Base-by-base conservation (phyloP, 371 early-diverging fungal genomes). In the Mycotypha africana region DNA sequence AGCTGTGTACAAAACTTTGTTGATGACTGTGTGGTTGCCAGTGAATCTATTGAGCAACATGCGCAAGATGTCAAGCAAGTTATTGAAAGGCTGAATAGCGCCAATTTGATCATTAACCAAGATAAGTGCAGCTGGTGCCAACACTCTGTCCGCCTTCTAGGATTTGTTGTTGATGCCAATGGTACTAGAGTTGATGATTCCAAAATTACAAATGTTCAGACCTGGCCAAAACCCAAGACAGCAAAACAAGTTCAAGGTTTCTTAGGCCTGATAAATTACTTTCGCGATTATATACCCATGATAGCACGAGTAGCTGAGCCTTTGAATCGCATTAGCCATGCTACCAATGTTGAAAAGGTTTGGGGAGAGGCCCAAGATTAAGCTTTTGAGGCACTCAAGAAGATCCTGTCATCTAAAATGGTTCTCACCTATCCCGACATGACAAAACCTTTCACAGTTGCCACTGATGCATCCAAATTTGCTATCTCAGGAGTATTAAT, bases 401-500 rank as follows among this genome's bases (percentile, higher is more conserved):
- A 45, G n/a, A 25, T 25, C 2, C 20, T 49, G 4, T 15, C 20
- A 1, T 8, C 14, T 14, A 24, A 49, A 12, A 36, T 28, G 33
- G 38, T 47, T 1, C 17, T 47, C 2, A 14, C 36, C 19, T 26
- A 20, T 26, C 53, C 60, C 2, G 62, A 73, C 21, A 52, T 56
- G 17, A 43, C 21, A 2, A 1, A 19, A 1, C 47, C 47, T 0
- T 59, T 74, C 15, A 51, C 45, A 14, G 38, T 74, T 0, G 60
- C 56, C 4, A 63, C 63, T 8, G 66, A 74, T 46, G 65, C 66
- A n/a, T 36, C 36, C 10, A 12, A 11, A n/a, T 14, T 15, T 33
- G 34, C 14, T n/a, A 33, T 33, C 15, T 9, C 14, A 14, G 34
- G 14, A 33, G 34, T 33, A 17, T 31, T 42, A n/a, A n/a, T n/a